Evolutionary conservation across 148 eudicot species (phyloP).

Genomic region (Chenopodium quinoa): DNA sequence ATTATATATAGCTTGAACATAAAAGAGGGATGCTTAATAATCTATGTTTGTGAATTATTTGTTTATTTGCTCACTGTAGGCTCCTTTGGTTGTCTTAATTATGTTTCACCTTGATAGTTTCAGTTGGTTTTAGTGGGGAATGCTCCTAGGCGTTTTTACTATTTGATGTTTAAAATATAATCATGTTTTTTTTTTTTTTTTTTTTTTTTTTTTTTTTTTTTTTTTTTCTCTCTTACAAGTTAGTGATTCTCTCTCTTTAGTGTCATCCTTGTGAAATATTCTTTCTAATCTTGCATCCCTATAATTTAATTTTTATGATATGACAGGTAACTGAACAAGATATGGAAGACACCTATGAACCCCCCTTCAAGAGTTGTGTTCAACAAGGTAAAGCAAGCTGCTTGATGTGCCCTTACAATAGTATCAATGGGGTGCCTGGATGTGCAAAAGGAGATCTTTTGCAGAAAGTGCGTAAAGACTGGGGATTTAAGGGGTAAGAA

Average conservation of each 20-base stretch:
- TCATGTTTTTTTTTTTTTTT: no score
- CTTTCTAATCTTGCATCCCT: not conserved
- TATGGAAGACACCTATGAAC: constrained; percentile 88
- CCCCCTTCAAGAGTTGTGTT: constrained; percentile 83
- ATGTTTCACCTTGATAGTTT: no score
- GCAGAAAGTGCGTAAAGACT: constrained; percentile 65
- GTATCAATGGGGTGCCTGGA: constrained; percentile 86
- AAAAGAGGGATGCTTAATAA: no score
- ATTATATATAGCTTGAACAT: not conserved
- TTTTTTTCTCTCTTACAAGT: no score
- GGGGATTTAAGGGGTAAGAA: constrained; percentile 90
- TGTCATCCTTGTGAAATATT: not conserved
- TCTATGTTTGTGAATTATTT: not conserved
- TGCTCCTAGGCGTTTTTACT: no score
- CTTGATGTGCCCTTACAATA: constrained; percentile 95
- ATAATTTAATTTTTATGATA: not conserved
- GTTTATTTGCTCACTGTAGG: not conserved
- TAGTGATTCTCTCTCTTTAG: no score
- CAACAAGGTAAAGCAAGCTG: constrained; percentile 92
- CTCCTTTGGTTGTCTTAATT: no score
- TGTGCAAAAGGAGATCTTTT: constrained; percentile 72
- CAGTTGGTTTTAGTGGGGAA: no score
- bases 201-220: no score
- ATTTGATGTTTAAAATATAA: no score
- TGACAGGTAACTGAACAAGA: constrained; percentile 80